Base-by-base conservation (phyloP, 2,329 filamentous ascomycete genomes). In the Colletotrichum sp. region DNA sequence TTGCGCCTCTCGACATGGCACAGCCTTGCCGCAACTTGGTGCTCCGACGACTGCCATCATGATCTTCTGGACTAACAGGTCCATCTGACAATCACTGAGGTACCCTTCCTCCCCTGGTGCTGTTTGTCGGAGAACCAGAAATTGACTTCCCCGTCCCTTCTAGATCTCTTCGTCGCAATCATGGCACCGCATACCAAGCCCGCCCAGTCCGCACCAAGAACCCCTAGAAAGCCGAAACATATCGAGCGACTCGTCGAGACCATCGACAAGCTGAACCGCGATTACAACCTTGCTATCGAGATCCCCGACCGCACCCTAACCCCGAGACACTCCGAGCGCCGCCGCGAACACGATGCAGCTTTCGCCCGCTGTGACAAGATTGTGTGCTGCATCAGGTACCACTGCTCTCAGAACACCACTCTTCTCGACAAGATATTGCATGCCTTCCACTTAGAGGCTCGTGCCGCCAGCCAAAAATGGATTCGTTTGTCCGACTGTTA, bases 261-360 rank as follows among this genome's bases (percentile, higher is more conserved):
- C 24, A 55, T 69, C 15, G 78, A 79, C 77, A 78, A 49, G 49
- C 34, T 62, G 13, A 72, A 77, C 26, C 52, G 34, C 36, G 67
- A 75, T n/a, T 75, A 71, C 28, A 75, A 69, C 4, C 28, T 60
- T 21, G 71, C 72, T 24, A 76, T 78, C 32, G 63, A 76, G 16
- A 16, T 62, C n/a, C 26, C 62, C 0, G 57, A 77, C 24, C 36
- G n/a, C 5, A 70, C 59, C 18, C 39, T 70, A 1, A 65, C 76
- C 16, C 69, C 76, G 9, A n/a, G 18, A 49, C 39, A 49, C 39
- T 49, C 39, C 39, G 39, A 49, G 39, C 18, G 39, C 3, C 57
- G 69, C 21, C 44, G 59, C 30, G 3, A 13, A 28, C 18, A 64
- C 4, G 64, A 76, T 18, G 24, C 49, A 8, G 59, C 59, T 1